Evolutionary conservation across 352 stramenopile genomes (phyloP).

Genomic region (Peronospora belbahrii): DNA sequence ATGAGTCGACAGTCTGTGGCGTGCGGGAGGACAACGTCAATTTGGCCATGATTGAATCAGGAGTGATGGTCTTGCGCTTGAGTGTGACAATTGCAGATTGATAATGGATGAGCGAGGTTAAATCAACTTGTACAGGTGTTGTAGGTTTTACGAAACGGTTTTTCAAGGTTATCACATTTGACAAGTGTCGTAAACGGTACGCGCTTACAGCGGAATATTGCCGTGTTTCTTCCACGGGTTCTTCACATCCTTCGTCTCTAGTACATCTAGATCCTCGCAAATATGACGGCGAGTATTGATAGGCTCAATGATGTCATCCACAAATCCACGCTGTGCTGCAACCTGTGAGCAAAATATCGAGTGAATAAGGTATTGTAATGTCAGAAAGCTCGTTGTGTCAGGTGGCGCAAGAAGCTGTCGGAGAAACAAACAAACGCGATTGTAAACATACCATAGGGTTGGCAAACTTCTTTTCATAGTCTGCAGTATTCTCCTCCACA

Average conservation of each 20-base stretch:
- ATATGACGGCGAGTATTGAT: conserved; percentile 89
- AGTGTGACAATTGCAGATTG: background rate
- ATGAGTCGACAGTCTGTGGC: conserved; percentile 55
- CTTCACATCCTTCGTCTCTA: conserved; percentile 90
- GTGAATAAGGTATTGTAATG: background rate
- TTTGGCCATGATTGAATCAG: conserved; percentile 27
- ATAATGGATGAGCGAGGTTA: too few relatives aligned
- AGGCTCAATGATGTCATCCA: conserved; percentile 98
- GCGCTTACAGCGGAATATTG: conserved; percentile 94
- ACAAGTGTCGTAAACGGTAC: background rate
- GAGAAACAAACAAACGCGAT: conserved; percentile 2
- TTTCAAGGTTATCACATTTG: conserved; percentile 9
- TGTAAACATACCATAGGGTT: conserved; percentile 88
- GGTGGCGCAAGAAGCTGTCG: too few relatives aligned
- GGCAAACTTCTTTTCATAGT: conserved; percentile 95
- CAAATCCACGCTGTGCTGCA: conserved; percentile 93
- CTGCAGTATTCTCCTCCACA: conserved; percentile 91
- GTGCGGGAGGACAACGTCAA: conserved; percentile 47
- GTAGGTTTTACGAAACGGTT: too few relatives aligned
- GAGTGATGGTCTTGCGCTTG: conserved; percentile 26
- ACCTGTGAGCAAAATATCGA: conserved; percentile 32
- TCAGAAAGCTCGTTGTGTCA: conserved; percentile 12
- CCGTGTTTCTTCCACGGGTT: conserved; percentile 95
- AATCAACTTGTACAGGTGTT: too few relatives aligned
- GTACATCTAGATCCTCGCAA: conserved; percentile 93